These are phyloP conservation scores for Parietichytrium sp. DNA, from an alignment of 108 stramenopile genomes.

Conservation along the genomic window DNA sequence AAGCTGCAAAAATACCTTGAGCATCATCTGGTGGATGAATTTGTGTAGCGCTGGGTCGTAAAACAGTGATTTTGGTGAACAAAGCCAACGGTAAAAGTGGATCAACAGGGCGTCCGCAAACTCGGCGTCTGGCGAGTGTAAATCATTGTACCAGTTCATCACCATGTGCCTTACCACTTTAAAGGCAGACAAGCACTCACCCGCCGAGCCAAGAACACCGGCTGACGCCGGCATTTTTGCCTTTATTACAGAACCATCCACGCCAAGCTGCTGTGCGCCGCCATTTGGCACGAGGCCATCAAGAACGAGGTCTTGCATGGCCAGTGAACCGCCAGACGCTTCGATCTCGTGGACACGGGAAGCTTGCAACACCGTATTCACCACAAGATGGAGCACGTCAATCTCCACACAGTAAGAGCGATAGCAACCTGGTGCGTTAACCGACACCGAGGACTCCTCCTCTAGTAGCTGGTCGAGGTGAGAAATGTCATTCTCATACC, in stretches of 20 bases:
- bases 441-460: conserved; percentile 13
- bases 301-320: not conserved
- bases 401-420: conserved; percentile 87
- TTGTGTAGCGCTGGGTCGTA: conserved; percentile 90
- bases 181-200: conserved; percentile 61
- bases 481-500: conserved; percentile 45
- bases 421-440: conserved; percentile 72
- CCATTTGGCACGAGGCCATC: conserved; percentile 4
- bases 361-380: conserved; percentile 76
- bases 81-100: conserved; percentile 84
- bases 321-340: not conserved
- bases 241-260: not conserved
- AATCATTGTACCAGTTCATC: conserved; percentile 78
- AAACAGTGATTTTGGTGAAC: conserved; percentile 75
- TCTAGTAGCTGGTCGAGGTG: conserved; percentile 9
- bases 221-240: not conserved
- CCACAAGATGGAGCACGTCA: conserved; percentile 83
- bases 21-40: conserved; percentile 80
- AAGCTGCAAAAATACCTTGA: conserved; percentile 77
- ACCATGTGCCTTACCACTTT: conserved; percentile 80
- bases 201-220: conserved; percentile 33
- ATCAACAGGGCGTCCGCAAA: conserved; percentile 82
- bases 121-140: conserved; percentile 61
- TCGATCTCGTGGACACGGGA: conserved; percentile 36
- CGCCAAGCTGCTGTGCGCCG: conserved; percentile 51